Percentiles rank a stretch among this genome's conserved stretches.
These are phyloP conservation scores for Trichosanthes truncata DNA, from an alignment of 306 rosid species.

Conservation along the genomic window DNA sequence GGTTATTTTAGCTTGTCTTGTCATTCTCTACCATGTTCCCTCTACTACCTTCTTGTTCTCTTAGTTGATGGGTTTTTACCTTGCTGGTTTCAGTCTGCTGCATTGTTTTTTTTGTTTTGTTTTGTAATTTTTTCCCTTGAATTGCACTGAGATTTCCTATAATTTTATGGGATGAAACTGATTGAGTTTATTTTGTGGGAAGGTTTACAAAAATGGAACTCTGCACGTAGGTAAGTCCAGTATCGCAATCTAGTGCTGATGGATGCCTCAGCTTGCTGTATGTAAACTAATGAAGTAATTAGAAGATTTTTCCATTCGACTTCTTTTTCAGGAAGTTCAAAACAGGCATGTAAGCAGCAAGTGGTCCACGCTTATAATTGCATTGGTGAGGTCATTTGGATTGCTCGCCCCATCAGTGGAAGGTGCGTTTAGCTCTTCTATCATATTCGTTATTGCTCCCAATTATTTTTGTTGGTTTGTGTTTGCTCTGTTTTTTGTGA, in stretches of 20 bases:
- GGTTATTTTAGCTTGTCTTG: too few species aligned
- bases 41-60: not conserved
- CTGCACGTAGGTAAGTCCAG: constrained; percentile 48
- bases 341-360: constrained; percentile 19
- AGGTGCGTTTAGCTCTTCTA: constrained; percentile 33
- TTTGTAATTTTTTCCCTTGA: not conserved
- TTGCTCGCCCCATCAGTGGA: constrained; percentile 34
- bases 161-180: constrained; percentile 23
- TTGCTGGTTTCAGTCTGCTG: not conserved
- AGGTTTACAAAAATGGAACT: constrained; percentile 58
- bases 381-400: constrained; percentile 62
- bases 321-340: constrained; percentile 41
- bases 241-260: not conserved
- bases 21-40: not conserved
- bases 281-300: not conserved
- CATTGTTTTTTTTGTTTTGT: not conserved
- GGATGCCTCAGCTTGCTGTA: not conserved
- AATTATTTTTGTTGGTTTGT: not conserved
- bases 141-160: constrained; percentile 10
- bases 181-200: constrained; percentile 22
- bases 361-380: constrained; percentile 38
- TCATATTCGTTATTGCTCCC: not conserved
- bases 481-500: not conserved
- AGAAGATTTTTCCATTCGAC: constrained; percentile 10
- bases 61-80: not conserved